Evolutionary conservation across 2,329 filamentous ascomycete genomes (phyloP).

Genomic region (Pseudogymnoascus sp.): DNA sequence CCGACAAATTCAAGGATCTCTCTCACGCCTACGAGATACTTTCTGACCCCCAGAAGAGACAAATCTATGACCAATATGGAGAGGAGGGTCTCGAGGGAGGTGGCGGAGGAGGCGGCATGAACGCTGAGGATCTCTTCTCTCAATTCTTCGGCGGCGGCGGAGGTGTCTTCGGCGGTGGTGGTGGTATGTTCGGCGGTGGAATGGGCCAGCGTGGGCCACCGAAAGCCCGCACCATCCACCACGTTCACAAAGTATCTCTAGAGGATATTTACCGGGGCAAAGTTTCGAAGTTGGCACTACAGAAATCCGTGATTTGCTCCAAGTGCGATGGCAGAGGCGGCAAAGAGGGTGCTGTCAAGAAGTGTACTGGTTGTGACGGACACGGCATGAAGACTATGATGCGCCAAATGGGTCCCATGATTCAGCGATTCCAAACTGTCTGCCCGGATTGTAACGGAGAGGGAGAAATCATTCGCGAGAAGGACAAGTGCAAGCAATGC

Average conservation of each 20-base stretch:
- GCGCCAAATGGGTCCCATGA: constrained; percentile 99
- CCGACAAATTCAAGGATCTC: constrained; percentile 97
- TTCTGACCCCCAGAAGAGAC: constrained; percentile 84
- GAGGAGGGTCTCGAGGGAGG: constrained; percentile 93
- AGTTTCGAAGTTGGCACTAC: constrained; percentile 91
- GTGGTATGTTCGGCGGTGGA: constrained; percentile 67
- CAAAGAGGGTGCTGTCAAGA: constrained; percentile 96
- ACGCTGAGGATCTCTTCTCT: constrained; percentile 90
- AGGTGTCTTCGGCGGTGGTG: constrained; percentile 61
- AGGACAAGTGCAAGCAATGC: constrained; percentile 96
- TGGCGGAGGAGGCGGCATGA: constrained; percentile 75
- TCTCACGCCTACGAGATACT: constrained; percentile 94
- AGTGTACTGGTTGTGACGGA: constrained; percentile 84
- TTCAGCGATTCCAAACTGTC: constrained; percentile 98
- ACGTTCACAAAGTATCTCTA: constrained; percentile 95
- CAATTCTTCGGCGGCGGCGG: constrained; percentile 81
- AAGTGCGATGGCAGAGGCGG: constrained; percentile 92
- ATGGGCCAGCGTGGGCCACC: constrained; percentile 73
- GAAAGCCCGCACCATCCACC: constrained; percentile 92
- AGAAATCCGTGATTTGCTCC: constrained; percentile 94
- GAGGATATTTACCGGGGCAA: constrained; percentile 98
- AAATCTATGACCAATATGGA: constrained; percentile 93
- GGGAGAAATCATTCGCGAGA: constrained; percentile 92
- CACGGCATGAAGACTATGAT: constrained; percentile 99
- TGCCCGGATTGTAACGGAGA: constrained; percentile 98